phyloP scores from a whole-genome alignment of 495 filamentous ascomycete genomes.

The Choiromyces venosus region DNA sequence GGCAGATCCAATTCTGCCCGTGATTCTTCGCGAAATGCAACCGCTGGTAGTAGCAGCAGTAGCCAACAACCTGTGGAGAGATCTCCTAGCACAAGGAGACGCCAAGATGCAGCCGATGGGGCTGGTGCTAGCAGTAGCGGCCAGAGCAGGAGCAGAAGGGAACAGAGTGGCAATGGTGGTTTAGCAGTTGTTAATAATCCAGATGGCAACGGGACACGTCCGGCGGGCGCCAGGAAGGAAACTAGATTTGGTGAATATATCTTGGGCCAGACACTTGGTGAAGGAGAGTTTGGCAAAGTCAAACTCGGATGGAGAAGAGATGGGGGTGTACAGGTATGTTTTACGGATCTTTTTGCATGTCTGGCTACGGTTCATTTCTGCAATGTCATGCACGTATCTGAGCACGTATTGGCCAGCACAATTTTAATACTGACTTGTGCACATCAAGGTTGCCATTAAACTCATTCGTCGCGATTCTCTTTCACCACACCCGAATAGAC shows the following conservation, averaged over 20 bases:
- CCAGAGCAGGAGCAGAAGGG: slow-evolving; percentile 26
- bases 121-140: slow-evolving; percentile 29
- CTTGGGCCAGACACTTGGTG: slow-evolving; percentile 91
- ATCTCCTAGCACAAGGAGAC: slow-evolving; percentile 25
- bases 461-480: slow-evolving; percentile 87
- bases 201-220: slow-evolving; percentile 40
- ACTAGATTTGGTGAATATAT: slow-evolving; percentile 92
- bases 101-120: slow-evolving; percentile 34
- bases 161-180: slow-evolving; percentile 19
- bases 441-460: slow-evolving; percentile 84
- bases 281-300: slow-evolving; percentile 98
- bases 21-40: slow-evolving; percentile 26
- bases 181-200: slow-evolving; percentile 33
- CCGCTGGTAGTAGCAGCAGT: slow-evolving; percentile 18
- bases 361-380: neutral
- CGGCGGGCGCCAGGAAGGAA: slow-evolving; percentile 54
- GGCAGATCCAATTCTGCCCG: slow-evolving; percentile 40
- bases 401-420: neutral
- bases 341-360: neutral
- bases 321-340: slow-evolving; percentile 68
- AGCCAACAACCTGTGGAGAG: slow-evolving; percentile 24
- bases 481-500: slow-evolving; percentile 73
- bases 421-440: slow-evolving; percentile 14
- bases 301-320: slow-evolving; percentile 99
- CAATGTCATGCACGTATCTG: neutral